Evolutionary conservation across 2,329 filamentous ascomycete genomes (phyloP).

Genomic region (Xylariales sp.): DNA sequence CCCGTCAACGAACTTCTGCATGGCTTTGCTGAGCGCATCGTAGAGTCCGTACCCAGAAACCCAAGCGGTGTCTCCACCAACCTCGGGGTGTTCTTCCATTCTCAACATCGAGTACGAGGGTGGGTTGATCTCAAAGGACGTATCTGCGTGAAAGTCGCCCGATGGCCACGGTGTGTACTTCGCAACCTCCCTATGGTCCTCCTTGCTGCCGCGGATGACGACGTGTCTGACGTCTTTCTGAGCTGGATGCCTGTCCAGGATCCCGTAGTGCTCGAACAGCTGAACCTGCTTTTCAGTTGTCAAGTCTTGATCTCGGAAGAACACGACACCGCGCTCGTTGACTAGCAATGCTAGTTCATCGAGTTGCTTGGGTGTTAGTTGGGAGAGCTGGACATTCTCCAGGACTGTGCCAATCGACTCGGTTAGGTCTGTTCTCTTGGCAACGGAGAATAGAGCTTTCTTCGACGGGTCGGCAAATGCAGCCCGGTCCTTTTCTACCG

Average conservation of each 20-base stretch:
- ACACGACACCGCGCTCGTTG: constrained; percentile 10
- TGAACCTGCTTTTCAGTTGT: constrained; percentile 9
- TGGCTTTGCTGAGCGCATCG: constrained; percentile 37
- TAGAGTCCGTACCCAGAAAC: constrained; percentile 42
- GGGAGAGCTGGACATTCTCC: constrained; percentile 5
- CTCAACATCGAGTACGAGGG: constrained; percentile 45
- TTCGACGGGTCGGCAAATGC: constrained; percentile 38
- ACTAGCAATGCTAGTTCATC: constrained; percentile 9
- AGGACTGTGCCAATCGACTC: constrained; percentile 33
- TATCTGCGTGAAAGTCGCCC: constrained; percentile 45
- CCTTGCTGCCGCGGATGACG: constrained; percentile 38
- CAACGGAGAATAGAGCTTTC: constrained; percentile 32
- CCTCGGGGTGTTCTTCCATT: constrained; percentile 44
- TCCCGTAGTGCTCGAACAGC: constrained; percentile 37
- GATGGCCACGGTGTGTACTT: constrained; percentile 44
- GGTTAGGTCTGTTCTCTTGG: constrained; percentile 33
- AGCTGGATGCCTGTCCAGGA: constrained; percentile 41
- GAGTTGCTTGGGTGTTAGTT: background rate
- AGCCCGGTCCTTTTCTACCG: constrained; percentile 27
- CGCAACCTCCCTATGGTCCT: constrained; percentile 38
- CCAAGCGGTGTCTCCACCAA: constrained; percentile 45
- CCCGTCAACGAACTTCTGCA: constrained; percentile 37
- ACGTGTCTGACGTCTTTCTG: constrained; percentile 39
- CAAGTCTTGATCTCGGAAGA: constrained; percentile 10
- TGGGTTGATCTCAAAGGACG: constrained; percentile 46